Base-by-base conservation (phyloP, 2,329 filamentous ascomycete species). In the Exophiala lecanii-corni region DNA sequence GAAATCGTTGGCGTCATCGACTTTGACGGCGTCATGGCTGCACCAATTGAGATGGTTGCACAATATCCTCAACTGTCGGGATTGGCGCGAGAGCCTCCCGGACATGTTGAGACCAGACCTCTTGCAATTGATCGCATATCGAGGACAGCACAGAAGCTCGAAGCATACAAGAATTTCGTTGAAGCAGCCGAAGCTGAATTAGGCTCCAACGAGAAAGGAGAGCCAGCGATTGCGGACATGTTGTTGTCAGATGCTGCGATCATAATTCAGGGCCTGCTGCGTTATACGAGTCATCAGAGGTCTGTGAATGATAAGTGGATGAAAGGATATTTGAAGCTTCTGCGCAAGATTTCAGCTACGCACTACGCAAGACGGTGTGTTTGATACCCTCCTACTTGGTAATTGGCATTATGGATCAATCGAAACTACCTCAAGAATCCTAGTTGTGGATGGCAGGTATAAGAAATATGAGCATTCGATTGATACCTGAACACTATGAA, bases 1-100 rank as follows among this genome's bases (percentile, higher is more conserved):
- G 36, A 50, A 13, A 44, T 54, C 18, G 16, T 47, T 7, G 51
- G 36, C 2, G 15, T 54, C 5, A 52, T 54, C 19, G 45, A 53
- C 32, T 40, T 42, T n/a, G 48, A 53, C 19, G 23, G 37, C 15
- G 28, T 53, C 9, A 46, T 53, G 9, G 38, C 48, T 13, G 45
- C 45, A 5, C 49, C 50, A 12, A 21, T 48, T 26, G 40, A 43
- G n/a, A 34, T 39, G 5, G 31, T 35, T 12, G 41, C 45, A 10
- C 45, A 49, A 31, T 33, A 28, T 32, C 45, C 45, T 15, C 31
- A 33, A 36, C 42, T 50, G 36, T 26, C 30, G 35, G 41, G 25
- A 21, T 37, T 25, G 7, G 44, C 23, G 31, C 31, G 31, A n/a
- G 31, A 33, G 31, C 31, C 31, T 33, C 31, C 31, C 31, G 31